These are phyloP conservation scores for Mrakia blollopis DNA, from an alignment of 768 basidiomycete genomes.

Conservation along the genomic window DNA sequence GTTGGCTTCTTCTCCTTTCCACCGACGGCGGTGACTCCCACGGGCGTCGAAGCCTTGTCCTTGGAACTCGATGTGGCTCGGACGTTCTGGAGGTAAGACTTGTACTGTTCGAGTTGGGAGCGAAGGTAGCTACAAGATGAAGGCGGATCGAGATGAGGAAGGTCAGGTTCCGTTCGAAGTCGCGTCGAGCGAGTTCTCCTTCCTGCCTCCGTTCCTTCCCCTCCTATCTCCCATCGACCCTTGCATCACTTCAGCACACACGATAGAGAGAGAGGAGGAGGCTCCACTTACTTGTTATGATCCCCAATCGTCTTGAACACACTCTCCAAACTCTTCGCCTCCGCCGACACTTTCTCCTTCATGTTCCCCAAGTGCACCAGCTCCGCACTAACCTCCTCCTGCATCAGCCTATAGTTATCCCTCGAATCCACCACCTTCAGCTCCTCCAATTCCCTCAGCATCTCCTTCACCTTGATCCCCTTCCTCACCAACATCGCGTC, in stretches of 20 bases:
- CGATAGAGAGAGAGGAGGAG: background rate
- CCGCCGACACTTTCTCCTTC: conserved; percentile 87
- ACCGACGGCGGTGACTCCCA: conserved; percentile 83
- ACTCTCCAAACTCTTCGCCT: conserved; percentile 86
- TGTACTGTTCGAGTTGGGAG: conserved; percentile 96
- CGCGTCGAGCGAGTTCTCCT: too few relatives aligned
- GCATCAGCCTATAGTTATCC: conserved; percentile 91
- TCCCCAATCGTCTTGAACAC: conserved; percentile 99
- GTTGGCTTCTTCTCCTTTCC: conserved; percentile 93
- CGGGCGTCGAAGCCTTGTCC: conserved; percentile 66
- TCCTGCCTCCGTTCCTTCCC: background rate
- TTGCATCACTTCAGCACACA: too few relatives aligned
- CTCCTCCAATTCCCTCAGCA: conserved; percentile 93
- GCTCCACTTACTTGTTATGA: conserved; percentile 65
- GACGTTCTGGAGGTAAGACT: conserved; percentile 97
- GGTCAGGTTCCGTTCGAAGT: background rate
- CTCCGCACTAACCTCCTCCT: conserved; percentile 93
- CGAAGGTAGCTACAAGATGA: conserved; percentile 61
- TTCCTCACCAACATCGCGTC: conserved; percentile 91
- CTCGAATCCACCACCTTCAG: conserved; percentile 70
- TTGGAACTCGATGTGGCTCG: conserved; percentile 79
- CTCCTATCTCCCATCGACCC: background rate
- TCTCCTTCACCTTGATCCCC: conserved; percentile 99
- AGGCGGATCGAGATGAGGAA: background rate
- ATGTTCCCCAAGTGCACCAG: conserved; percentile 93